A percentile compares a stretch with the other conserved stretches of the same genome.
phyloP scores from a whole-genome alignment of 805 yeast genomes.

The Hanseniaspora hatyaiensis region DNA sequence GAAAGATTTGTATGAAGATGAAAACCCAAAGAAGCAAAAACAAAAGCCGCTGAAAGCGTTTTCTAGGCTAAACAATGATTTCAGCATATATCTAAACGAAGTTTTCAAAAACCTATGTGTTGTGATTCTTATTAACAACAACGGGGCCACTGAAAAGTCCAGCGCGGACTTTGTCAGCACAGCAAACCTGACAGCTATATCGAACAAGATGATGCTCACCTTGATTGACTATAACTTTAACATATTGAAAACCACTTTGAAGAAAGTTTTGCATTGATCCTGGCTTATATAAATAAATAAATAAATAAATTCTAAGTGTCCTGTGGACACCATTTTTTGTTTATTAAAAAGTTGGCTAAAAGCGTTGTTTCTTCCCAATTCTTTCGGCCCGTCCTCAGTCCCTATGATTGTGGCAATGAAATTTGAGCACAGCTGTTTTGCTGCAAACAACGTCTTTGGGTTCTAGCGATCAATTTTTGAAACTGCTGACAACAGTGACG shows the following conservation, averaged over 20 bases:
- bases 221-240: slow-evolving; percentile 83
- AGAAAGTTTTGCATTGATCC: slow-evolving; percentile 41
- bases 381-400: no score
- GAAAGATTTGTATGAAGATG: slow-evolving; percentile 50
- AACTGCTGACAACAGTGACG: no score
- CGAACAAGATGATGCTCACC: slow-evolving; percentile 33
- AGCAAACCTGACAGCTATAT: neutral
- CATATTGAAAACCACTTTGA: slow-evolving; percentile 62
- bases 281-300: neutral
- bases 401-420: no score
- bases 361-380: no score
- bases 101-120: slow-evolving; percentile 89
- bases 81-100: slow-evolving; percentile 71
- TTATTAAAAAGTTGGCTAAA: no score
- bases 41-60: slow-evolving; percentile 46
- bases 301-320: neutral
- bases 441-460: no score
- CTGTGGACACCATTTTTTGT: neutral
- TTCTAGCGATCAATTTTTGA: no score
- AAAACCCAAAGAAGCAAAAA: slow-evolving; percentile 17
- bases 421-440: no score
- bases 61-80: slow-evolving; percentile 69
- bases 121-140: slow-evolving; percentile 72
- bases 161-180: slow-evolving; percentile 28
- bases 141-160: slow-evolving; percentile 34